These are phyloP conservation scores for Botryotinia convoluta DNA, from an alignment of 2,329 filamentous ascomycete species.

Conservation along the genomic window DNA sequence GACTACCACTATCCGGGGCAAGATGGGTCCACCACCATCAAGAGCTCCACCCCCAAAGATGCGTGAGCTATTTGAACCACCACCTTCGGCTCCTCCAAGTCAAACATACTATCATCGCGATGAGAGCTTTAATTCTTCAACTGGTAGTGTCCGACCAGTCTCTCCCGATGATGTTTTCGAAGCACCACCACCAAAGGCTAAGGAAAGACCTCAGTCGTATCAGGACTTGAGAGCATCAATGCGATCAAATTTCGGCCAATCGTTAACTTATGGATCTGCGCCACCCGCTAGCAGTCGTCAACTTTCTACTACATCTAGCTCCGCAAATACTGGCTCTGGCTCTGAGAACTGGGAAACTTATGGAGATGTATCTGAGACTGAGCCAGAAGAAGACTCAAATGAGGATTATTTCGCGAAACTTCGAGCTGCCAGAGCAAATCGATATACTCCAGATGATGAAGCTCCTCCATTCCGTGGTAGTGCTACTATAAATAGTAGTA, in stretches of 20 bases:
- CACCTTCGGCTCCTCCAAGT: conserved; percentile 47
- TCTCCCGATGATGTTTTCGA: conserved; percentile 86
- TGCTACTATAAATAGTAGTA: conserved; percentile 37
- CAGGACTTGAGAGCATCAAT: conserved; percentile 46
- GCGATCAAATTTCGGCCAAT: conserved; percentile 40
- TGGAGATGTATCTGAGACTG: conserved; percentile 78
- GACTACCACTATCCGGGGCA: conserved; percentile 41
- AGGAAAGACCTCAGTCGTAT: conserved; percentile 39
- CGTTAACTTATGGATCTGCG: conserved; percentile 29
- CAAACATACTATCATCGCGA: conserved; percentile 53
- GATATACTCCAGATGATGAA: conserved; percentile 51
- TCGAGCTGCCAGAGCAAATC: conserved; percentile 65
- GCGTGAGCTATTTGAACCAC: conserved; percentile 69
- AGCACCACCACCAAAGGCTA: conserved; percentile 50
- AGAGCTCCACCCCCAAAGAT: conserved; percentile 85
- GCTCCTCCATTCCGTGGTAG: conserved; percentile 27
- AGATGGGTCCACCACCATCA: conserved; percentile 52
- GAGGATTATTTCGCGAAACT: conserved; percentile 88
- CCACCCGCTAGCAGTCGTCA: conserved; percentile 52
- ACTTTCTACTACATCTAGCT: conserved; percentile 66
- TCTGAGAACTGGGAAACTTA: conserved; percentile 99
- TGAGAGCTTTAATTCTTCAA: conserved; percentile 47
- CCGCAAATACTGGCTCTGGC: conserved; percentile 67
- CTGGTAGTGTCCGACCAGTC: conserved; percentile 55
- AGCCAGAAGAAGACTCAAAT: conserved; percentile 70